These are phyloP conservation scores for Lactarius evosmus DNA, from an alignment of 768 basidiomycete genomes.

Conservation along the genomic window DNA sequence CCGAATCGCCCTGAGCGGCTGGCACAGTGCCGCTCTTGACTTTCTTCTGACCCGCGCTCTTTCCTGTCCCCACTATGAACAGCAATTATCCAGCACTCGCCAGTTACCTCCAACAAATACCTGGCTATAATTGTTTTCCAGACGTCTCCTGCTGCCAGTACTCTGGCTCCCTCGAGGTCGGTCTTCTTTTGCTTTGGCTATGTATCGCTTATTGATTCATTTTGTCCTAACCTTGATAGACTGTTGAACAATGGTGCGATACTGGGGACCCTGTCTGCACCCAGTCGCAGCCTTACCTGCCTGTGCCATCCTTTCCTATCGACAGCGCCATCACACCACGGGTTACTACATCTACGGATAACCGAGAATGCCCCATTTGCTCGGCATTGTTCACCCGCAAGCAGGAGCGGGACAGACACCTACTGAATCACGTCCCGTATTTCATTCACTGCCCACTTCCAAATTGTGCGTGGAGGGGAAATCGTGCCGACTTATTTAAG, in stretches of 20 bases:
- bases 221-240: neutral
- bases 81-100: neutral
- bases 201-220: neutral
- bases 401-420: slow-evolving; percentile 2
- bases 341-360: neutral
- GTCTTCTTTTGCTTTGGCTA: neutral
- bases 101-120: neutral
- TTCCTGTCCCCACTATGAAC: neutral
- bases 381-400: neutral
- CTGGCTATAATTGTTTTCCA: neutral
- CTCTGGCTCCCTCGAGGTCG: neutral
- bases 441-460: neutral
- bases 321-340: neutral
- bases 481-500: neutral
- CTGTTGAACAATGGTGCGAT: neutral
- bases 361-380: neutral
- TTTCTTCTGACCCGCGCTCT: neutral
- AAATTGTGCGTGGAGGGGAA: neutral
- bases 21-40: neutral
- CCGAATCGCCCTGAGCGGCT: neutral
- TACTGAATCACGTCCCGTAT: neutral
- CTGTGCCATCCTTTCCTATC: neutral
- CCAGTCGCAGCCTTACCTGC: neutral
- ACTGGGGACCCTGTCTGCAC: neutral
- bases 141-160: neutral